A percentile compares a stretch with the other conserved stretches of the same genome.
These are phyloP conservation scores for Leccinum obscurum DNA, from an alignment of 768 basidiomycete species.

Conservation along the genomic window DNA sequence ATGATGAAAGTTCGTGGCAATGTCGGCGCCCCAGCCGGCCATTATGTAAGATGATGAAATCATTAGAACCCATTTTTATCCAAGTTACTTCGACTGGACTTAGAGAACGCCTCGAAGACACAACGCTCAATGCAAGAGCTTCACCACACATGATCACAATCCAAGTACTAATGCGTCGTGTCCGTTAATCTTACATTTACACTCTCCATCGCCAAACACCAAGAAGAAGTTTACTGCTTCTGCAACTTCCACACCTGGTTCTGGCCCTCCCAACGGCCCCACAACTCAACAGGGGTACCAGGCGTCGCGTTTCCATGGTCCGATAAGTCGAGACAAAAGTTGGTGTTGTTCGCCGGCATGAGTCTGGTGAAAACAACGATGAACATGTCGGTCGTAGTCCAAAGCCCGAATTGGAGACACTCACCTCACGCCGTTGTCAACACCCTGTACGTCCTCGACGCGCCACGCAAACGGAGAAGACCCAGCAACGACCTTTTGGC, in stretches of 20 bases:
- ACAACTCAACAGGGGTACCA: constrained; percentile 48
- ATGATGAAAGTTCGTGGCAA: no score
- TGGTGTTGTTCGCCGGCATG: constrained; percentile 41
- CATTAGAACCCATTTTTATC: no score
- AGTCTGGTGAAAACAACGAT: constrained; percentile 34
- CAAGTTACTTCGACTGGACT: no score
- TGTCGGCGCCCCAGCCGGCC: no score
- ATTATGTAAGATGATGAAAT: no score
- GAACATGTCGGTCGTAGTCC: not conserved
- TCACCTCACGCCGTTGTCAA: constrained; percentile 42
- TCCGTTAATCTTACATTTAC: not conserved
- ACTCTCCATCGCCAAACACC: not conserved
- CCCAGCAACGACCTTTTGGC: constrained; percentile 40
- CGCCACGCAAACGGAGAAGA: constrained; percentile 45
- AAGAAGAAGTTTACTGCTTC: constrained; percentile 1
- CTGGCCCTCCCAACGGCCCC: constrained; percentile 47
- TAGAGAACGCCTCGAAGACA: no score
- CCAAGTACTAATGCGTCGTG: not conserved
- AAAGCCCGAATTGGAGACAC: constrained; percentile 9
- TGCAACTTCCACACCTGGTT: constrained; percentile 52
- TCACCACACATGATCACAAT: not conserved
- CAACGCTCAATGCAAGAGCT: no score
- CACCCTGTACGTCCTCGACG: constrained; percentile 46
- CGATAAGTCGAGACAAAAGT: constrained; percentile 48
- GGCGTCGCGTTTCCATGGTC: constrained; percentile 44